phyloP scores from a whole-genome alignment of 2,329 filamentous ascomycete genomes.

The Pyrenophora graminea region DNA sequence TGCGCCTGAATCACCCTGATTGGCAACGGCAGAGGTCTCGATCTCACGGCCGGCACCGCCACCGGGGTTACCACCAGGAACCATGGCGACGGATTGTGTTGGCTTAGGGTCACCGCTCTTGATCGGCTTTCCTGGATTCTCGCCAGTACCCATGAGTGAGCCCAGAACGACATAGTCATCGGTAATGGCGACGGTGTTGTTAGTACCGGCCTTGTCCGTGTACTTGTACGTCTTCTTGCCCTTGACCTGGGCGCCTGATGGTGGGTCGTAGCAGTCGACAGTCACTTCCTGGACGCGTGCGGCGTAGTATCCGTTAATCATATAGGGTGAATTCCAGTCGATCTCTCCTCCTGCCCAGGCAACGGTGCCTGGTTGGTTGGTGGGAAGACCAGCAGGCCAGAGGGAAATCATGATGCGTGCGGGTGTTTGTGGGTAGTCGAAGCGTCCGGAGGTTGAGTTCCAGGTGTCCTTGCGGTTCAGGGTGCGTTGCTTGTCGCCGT shows the following conservation, averaged over 20 bases:
- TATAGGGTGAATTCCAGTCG: constrained; percentile 81
- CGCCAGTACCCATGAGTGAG: constrained; percentile 79
- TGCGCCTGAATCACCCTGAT: not conserved
- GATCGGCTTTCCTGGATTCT: constrained; percentile 62
- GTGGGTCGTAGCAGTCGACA: constrained; percentile 88
- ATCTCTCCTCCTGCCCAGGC: constrained; percentile 90
- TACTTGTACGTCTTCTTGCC: constrained; percentile 75
- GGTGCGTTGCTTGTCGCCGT: constrained; percentile 76
- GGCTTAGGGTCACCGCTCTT: constrained; percentile 36
- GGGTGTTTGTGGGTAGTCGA: constrained; percentile 88
- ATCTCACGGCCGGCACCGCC: constrained; percentile 53
- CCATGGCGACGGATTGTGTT: constrained; percentile 49
- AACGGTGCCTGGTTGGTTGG: constrained; percentile 82
- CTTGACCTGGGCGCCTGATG: constrained; percentile 65
- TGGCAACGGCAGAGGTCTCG: constrained; percentile 2
- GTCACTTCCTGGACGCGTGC: constrained; percentile 75
- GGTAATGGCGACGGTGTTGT: constrained; percentile 74
- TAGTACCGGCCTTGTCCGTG: constrained; percentile 66
- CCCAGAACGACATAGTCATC: constrained; percentile 75
- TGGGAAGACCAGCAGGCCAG: constrained; percentile 85
- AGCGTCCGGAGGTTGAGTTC: constrained; percentile 81
- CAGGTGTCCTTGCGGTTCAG: constrained; percentile 79
- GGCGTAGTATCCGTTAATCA: constrained; percentile 89
- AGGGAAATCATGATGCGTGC: constrained; percentile 89
- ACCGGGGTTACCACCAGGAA: constrained; percentile 61